Percentiles rank a stretch among this genome's conserved stretches.
Evolutionary conservation across 768 basidiomycete species (phyloP).

Genomic region (Sistotremastrum suecicum): DNA sequence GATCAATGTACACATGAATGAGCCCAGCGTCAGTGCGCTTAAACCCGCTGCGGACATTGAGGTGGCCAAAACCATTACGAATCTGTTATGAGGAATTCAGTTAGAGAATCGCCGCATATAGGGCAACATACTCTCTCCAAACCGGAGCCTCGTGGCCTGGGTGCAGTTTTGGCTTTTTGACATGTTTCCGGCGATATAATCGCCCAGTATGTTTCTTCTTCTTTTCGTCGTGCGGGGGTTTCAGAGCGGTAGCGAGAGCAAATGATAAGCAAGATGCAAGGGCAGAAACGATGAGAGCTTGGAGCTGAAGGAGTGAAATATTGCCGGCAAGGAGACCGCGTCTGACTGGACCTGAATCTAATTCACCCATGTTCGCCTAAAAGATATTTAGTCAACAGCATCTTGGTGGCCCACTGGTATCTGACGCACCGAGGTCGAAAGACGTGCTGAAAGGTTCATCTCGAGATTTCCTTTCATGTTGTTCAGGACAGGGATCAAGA

Average conservation of each 20-base stretch:
- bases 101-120: background rate
- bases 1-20: slow-evolving; percentile 83
- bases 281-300: slow-evolving; percentile 81
- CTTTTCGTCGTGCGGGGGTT: slow-evolving; percentile 11
- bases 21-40: slow-evolving; percentile 37
- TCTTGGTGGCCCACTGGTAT: background rate
- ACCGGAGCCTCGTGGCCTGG: too few species aligned
- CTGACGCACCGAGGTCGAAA: slow-evolving; percentile 62
- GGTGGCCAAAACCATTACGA: slow-evolving; percentile 62
- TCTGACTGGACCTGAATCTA: slow-evolving; percentile 56
- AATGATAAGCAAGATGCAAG: slow-evolving; percentile 72
- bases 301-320: slow-evolving; percentile 78
- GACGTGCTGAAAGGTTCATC: slow-evolving; percentile 93
- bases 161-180: too few species aligned
- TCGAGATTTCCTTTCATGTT: slow-evolving; percentile 98
- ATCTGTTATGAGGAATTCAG: slow-evolving; percentile 24
- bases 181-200: slow-evolving; percentile 7
- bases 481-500: slow-evolving; percentile 87
- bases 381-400: background rate
- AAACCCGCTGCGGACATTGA: slow-evolving; percentile 47
- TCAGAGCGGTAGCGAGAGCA: slow-evolving; percentile 37
- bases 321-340: slow-evolving; percentile 66
- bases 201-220: too few species aligned
- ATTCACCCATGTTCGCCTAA: slow-evolving; percentile 72
- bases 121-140: too few species aligned